phyloP scores from a whole-genome alignment of 2,329 filamentous ascomycete genomes.

The Aspergillus texensis region DNA sequence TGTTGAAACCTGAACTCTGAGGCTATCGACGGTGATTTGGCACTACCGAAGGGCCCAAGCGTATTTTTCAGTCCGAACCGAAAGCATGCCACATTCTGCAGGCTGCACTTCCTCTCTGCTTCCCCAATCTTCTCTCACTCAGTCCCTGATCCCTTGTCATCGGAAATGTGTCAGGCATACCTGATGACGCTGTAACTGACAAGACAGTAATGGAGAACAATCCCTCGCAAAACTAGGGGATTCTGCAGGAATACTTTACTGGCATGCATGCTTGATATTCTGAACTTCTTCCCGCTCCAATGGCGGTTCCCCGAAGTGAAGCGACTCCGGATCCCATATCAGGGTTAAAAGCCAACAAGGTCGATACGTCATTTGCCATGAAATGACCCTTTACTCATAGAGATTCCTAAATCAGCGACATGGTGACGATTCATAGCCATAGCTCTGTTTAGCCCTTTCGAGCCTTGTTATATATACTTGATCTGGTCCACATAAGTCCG shows the following conservation, averaged over 20 bases:
- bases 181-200: neutral
- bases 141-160: neutral
- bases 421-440: neutral
- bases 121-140: neutral
- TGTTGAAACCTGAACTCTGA: conserved; percentile 1
- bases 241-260: neutral
- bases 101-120: neutral
- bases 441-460: neutral
- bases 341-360: neutral
- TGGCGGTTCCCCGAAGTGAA: neutral
- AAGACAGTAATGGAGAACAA: neutral
- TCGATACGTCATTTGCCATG: neutral
- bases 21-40: neutral
- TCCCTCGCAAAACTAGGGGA: neutral
- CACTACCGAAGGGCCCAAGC: conserved; percentile 5
- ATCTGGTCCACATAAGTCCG: too few species aligned
- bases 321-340: neutral
- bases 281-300: neutral
- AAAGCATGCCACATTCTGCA: conserved; percentile 6
- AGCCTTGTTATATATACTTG: neutral
- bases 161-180: neutral
- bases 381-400: neutral
- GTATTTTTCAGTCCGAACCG: conserved; percentile 17
- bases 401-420: neutral
- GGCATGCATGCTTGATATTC: neutral